Conservation (phyloP, 768 basidiomycete species). For the Podaxis mareebaensis region DNA sequence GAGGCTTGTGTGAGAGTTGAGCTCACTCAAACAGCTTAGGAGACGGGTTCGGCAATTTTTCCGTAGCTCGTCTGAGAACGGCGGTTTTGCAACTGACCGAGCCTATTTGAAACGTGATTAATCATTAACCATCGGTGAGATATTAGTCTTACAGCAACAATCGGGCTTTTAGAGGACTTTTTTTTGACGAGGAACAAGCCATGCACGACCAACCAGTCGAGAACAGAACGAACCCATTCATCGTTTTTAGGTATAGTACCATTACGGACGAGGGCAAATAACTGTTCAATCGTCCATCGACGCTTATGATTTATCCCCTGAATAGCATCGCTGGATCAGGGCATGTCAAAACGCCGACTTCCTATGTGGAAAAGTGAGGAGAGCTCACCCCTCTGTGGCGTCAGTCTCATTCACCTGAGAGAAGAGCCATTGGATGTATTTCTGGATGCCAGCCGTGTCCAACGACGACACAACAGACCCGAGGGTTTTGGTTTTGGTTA, state of each 20-base stretch:
- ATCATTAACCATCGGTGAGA: not conserved
- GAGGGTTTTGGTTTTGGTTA: slow-evolving; percentile 92
- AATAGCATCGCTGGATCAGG: slow-evolving; percentile 44
- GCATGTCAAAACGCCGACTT: not conserved
- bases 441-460: slow-evolving; percentile 71
- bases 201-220: slow-evolving; percentile 82
- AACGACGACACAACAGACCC: slow-evolving; percentile 79
- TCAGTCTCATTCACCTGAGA: slow-evolving; percentile 55
- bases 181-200: slow-evolving; percentile 81
- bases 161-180: slow-evolving; percentile 63
- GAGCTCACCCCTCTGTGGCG: slow-evolving; percentile 38
- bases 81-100: slow-evolving; percentile 59
- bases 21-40: slow-evolving; percentile 71
- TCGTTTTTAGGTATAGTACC: slow-evolving; percentile 79
- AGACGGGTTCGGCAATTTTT: slow-evolving; percentile 68
- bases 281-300: slow-evolving; percentile 86
- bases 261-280: slow-evolving; percentile 76
- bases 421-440: slow-evolving; percentile 74
- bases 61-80: slow-evolving; percentile 73
- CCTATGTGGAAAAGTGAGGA: slow-evolving; percentile 13
- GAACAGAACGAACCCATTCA: slow-evolving; percentile 67
- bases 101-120: slow-evolving; percentile 42
- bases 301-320: slow-evolving; percentile 57
- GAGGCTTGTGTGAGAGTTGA: slow-evolving; percentile 56
- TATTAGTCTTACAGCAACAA: slow-evolving; percentile 52